Evolutionary conservation across 495 filamentous ascomycete genomes (phyloP), one percentile per base, ranked within the genome.

Genomic region (Neurospora africana): DNA sequence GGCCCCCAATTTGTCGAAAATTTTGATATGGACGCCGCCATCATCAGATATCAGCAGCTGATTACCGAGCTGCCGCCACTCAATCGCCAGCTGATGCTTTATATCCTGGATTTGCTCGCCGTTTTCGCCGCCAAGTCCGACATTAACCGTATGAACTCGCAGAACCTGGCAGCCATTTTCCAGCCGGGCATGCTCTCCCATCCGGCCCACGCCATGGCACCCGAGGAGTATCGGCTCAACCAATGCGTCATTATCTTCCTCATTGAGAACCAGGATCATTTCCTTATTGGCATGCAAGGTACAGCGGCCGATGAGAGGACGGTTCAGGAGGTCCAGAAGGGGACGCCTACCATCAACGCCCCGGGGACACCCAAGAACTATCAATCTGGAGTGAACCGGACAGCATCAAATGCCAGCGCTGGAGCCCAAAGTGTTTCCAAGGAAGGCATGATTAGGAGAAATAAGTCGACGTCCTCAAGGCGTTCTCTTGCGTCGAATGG

Each of bases 91-190:
- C 82, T 99, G 15, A 89, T 99, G 33, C 87, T 99, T 30, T 99
- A 99, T 78, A 97, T 99, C 73, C 87, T 99, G 38, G 95, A 99
- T 81, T 86, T 99, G n/a, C 87, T 99, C 39, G 96, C 95, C 13
- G 95, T 99, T 17, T 99, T 99, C 76, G 94, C 96, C 17, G 96
- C 95, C 70, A 99, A 99, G 83, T 91, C 94, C 0, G 95, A 99
- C 72, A 88, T 93, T 71, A 99, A 99, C 79, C 89, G 94, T 61
- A 99, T 99, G 95, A 96, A 89, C 17, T 93, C 95, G 39, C 89
- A 89, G 74, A 99, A 99, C 78, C 82, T 99, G 15, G 91, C 95
- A n/a, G 95, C 95, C 43, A 98, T 99, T 75, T 99, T 99, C 81
- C 96, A 98, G 79, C 95, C 95, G 4, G 95, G 95, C 65, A 90